Conservation (phyloP, 1,284 basidiomycete species). For the Puccinia hordei region DNA sequence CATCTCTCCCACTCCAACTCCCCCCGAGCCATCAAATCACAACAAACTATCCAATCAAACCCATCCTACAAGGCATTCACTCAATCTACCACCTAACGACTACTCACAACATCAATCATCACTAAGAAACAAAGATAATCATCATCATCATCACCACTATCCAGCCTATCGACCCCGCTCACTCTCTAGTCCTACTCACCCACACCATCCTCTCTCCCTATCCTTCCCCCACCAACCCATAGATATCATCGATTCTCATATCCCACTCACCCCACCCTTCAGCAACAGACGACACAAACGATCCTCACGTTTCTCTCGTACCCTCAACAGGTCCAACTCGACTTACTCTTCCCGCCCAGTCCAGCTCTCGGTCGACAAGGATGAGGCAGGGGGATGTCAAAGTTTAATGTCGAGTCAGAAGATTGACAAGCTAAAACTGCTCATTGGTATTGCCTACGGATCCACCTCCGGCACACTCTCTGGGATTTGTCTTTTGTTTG, state of each 20-base stretch:
- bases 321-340: conserved; percentile 53
- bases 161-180: conserved; percentile 21
- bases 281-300: background rate
- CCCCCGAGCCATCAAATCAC: background rate
- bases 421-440: conserved; percentile 64
- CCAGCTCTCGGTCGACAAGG: conserved; percentile 51
- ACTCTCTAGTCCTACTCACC: background rate
- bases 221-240: conserved; percentile 28
- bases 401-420: conserved; percentile 50
- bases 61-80: background rate
- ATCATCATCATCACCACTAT: conserved; percentile 7
- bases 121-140: background rate
- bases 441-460: conserved; percentile 82
- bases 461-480: conserved; percentile 87
- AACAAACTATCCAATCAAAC: background rate
- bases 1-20: background rate
- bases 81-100: conserved; percentile 4
- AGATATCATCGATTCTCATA: conserved; percentile 14
- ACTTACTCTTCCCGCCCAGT: conserved; percentile 57
- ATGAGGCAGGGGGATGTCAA: conserved; percentile 32
- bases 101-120: background rate
- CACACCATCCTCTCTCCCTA: conserved; percentile 10
- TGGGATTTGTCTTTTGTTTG: conserved; percentile 88
- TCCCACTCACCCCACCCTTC: conserved; percentile 7
- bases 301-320: background rate